Percentiles rank a stretch among this genome's conserved stretches.
phyloP scores from a whole-genome alignment of 306 rosid species.

The Cercis canadensis region DNA sequence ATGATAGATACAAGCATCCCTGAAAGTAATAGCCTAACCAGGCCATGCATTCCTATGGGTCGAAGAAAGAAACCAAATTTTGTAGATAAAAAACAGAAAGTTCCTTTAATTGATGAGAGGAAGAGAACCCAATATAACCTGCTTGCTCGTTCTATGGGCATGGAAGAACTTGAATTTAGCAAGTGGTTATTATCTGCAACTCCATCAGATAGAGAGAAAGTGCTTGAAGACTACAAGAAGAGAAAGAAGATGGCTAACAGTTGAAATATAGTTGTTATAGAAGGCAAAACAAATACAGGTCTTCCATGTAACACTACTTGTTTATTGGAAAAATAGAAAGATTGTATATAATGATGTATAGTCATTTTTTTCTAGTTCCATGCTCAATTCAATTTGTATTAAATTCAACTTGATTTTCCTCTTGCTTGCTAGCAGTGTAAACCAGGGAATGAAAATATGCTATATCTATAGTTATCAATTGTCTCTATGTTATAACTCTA shows the following conservation, averaged over 20 bases:
- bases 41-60: conserved; percentile 33
- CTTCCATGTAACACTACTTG: background rate
- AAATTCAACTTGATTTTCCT: too few relatives aligned
- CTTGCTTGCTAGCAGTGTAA: background rate
- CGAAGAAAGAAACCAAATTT: conserved; percentile 43
- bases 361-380: conserved; percentile 3
- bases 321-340: background rate
- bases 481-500: background rate
- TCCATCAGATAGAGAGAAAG: conserved; percentile 64
- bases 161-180: conserved; percentile 82
- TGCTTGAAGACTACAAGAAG: conserved; percentile 67
- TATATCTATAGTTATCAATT: background rate
- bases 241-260: conserved; percentile 55
- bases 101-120: conserved; percentile 46
- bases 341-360: conserved; percentile 28
- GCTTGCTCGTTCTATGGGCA: conserved; percentile 63
- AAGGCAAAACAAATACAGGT: conserved; percentile 19
- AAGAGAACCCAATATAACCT: conserved; percentile 66
- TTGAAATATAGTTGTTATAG: conserved; percentile 30
- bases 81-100: conserved; percentile 38
- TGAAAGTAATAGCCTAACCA: conserved; percentile 37
- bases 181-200: conserved; percentile 81
- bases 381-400: background rate
- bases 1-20: conserved; percentile 32
- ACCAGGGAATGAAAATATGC: too few relatives aligned